Percentiles rank a stretch among this genome's conserved stretches.
These are phyloP conservation scores for Tuber microsphaerosporum DNA, from an alignment of 495 filamentous ascomycete genomes.

Conservation along the genomic window DNA sequence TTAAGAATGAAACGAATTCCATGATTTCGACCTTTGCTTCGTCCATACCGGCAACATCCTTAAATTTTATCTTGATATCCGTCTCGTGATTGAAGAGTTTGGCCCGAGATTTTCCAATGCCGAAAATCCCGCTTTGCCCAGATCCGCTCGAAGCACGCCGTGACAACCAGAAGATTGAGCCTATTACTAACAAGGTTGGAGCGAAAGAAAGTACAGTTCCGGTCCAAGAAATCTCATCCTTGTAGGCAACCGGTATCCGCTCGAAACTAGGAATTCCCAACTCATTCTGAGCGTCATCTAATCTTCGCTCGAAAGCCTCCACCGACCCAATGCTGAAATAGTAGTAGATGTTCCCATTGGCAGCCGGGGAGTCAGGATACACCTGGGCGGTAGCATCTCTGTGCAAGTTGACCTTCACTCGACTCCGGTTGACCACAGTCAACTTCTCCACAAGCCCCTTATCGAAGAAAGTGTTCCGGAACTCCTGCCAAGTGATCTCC, in stretches of 20 bases:
- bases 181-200: slow-evolving; percentile 79
- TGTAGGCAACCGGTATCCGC: slow-evolving; percentile 84
- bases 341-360: slow-evolving; percentile 62
- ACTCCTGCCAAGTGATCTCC: slow-evolving; percentile 97
- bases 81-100: slow-evolving; percentile 97
- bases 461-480: slow-evolving; percentile 82
- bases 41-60: slow-evolving; percentile 97
- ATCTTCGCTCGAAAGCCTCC: slow-evolving; percentile 77
- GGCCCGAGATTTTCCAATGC: slow-evolving; percentile 87
- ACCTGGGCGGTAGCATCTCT: slow-evolving; percentile 66
- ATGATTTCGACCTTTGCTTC: slow-evolving; percentile 98
- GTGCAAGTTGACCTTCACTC: slow-evolving; percentile 76
- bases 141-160: slow-evolving; percentile 56
- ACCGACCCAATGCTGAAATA: slow-evolving; percentile 94
- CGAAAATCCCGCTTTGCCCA: slow-evolving; percentile 75
- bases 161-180: slow-evolving; percentile 64
- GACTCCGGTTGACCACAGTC: slow-evolving; percentile 63
- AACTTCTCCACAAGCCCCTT: slow-evolving; percentile 93
- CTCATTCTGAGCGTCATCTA: slow-evolving; percentile 81
- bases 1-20: slow-evolving; percentile 96
- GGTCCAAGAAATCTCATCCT: slow-evolving; percentile 62
- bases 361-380: slow-evolving; percentile 75
- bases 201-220: slow-evolving; percentile 67
- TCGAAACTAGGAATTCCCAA: slow-evolving; percentile 74
- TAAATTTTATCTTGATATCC: slow-evolving; percentile 90